A percentile compares a stretch with the other conserved stretches of the same genome.
Conservation (phyloP, 441 rosid genomes). For the Arabidopsis hybrid region DNA sequence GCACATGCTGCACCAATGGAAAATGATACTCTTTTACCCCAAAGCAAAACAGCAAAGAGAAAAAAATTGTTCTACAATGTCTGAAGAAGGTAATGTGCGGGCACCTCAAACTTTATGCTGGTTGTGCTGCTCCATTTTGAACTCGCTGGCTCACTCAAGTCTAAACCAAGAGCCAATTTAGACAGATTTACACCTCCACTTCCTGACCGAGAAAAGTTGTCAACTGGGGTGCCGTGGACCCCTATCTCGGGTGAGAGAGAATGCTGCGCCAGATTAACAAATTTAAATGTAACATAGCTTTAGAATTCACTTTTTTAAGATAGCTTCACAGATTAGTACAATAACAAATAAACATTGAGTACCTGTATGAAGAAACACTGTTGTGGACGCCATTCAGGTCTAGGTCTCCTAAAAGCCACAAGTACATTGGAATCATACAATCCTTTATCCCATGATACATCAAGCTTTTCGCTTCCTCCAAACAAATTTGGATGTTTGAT, state of each 20-base stretch:
- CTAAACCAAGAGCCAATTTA: conserved; percentile 77
- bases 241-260: conserved; percentile 93
- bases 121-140: conserved; percentile 91
- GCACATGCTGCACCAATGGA: conserved; percentile 65
- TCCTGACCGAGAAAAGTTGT: conserved; percentile 88
- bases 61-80: conserved; percentile 6
- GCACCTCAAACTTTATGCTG: conserved; percentile 89
- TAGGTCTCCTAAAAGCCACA: conserved; percentile 87
- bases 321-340: not conserved
- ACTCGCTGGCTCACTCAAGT: conserved; percentile 83
- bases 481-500: conserved; percentile 94
- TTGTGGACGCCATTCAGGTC: conserved; percentile 94
- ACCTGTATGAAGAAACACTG: conserved; percentile 89
- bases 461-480: conserved; percentile 99
- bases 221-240: conserved; percentile 81
- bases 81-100: not conserved
- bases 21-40: conserved; percentile 17
- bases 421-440: conserved; percentile 83
- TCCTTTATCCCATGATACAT: conserved; percentile 94
- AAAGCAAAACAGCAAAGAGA: conserved; percentile 19
- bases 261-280: conserved; percentile 61
- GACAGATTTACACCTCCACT: conserved; percentile 94
- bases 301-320: not conserved
- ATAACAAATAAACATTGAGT: not conserved
- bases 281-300: conserved; percentile 3